Conservation (phyloP, 495 filamentous ascomycete genomes). For the Cladorrhinum samala region DNA sequence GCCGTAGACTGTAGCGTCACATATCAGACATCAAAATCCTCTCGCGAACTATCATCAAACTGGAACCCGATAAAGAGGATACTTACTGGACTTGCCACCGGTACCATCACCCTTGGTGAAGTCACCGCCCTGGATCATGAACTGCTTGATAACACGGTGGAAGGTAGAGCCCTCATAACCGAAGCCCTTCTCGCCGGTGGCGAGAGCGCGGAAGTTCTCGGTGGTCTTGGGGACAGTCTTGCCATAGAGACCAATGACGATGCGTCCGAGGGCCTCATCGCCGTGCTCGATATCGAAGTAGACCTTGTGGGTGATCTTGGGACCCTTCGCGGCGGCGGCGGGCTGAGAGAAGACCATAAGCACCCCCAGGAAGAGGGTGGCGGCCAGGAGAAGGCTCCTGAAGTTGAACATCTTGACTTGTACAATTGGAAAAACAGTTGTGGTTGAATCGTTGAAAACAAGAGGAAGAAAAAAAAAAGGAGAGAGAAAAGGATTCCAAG, state of each 20-base stretch:
- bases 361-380: conserved; percentile 68
- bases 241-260: conserved; percentile 94
- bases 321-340: conserved; percentile 72
- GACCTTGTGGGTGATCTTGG: conserved; percentile 96
- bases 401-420: conserved; percentile 47
- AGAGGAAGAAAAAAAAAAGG: conserved; percentile 1
- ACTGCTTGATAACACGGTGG: conserved; percentile 97
- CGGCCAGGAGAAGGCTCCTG: conserved; percentile 54
- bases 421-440: too few species aligned
- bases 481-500: conserved; percentile 1
- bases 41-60: neutral
- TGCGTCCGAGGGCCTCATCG: conserved; percentile 73
- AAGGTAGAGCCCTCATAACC: conserved; percentile 93
- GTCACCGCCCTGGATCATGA: conserved; percentile 99
- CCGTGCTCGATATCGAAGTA: conserved; percentile 94
- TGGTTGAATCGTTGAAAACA: neutral
- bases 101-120: conserved; percentile 96
- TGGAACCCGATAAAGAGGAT: neutral
- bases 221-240: conserved; percentile 96
- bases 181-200: conserved; percentile 94
- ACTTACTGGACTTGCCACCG: conserved; percentile 84
- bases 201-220: conserved; percentile 97
- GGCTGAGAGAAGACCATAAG: conserved; percentile 67
- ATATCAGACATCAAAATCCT: conserved; percentile 6
- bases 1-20: conserved; percentile 62